Evolutionary conservation across 2,329 filamentous ascomycete species (phyloP), one percentile per base, ranked within the genome.

Genomic region (Didymella sp.): DNA sequence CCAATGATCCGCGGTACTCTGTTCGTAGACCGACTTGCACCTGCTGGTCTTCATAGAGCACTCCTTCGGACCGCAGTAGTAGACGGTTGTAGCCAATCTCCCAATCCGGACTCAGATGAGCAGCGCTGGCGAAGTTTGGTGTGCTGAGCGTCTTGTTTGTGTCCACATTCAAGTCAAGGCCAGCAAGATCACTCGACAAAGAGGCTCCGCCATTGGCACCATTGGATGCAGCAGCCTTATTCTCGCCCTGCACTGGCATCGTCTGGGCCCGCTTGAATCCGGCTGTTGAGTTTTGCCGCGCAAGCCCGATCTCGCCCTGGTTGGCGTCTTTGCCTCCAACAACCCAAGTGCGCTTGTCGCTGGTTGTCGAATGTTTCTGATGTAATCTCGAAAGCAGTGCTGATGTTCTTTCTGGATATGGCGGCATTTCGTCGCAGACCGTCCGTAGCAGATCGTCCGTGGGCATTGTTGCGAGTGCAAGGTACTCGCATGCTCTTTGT

Each of bases 261-360:
- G 87, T 96, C 71, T 97, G 96, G 1, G 91, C 89, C 66, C 94
- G 88, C 80, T 94, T 96, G 54, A 97, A 83, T 12, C 90, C 90
- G 11, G 88, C 88, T 31, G 63, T 64, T 13, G 67, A 67, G 59
- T 89, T 89, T 76, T 95, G 91, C 42, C 67, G 61, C 27, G 88
- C 88, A 77, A 97, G 85, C 61, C 86, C 87, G 58, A 96, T 85
- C 74, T 96, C 93, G 71, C 96, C 92, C 1, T 87, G 82, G 73
- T 97, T 97, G 55, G 93, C 94, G 73, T 96, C 92, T 79, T 96
- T 97, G 58, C 92, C 94, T 60, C 94, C 94, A n/a, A 98, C 91
- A 24, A 97, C 89, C 95, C 95, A 99, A 1, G 95, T 98, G 60
- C 94, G 87, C 79, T 96, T 96, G 76, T 99, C 95, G 73, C 91